Evolutionary conservation across 331 rosid genomes (phyloP).

Genomic region (Prunus yedoensis): DNA sequence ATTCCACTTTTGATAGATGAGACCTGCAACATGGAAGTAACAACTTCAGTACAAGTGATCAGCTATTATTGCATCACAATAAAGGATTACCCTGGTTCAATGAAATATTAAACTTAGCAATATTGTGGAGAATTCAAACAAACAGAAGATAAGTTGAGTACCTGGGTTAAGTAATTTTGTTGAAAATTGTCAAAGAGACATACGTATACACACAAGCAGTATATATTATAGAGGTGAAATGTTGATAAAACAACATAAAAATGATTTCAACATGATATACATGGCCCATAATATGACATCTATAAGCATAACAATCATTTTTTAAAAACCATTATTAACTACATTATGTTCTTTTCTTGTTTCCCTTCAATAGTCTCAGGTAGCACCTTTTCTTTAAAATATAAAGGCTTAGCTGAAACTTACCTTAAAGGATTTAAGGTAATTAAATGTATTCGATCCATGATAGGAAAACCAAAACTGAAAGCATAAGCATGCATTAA

Average conservation of each 20-base stretch:
- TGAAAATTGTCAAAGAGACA: background rate
- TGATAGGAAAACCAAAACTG: background rate
- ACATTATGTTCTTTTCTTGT: background rate
- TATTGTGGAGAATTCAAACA: background rate
- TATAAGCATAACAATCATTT: background rate
- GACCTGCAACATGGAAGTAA: constrained; percentile 49
- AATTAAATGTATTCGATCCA: background rate
- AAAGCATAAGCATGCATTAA: background rate
- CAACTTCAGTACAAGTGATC: constrained; percentile 15
- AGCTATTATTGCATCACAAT: background rate
- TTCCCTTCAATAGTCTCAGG: background rate
- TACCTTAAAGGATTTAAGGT: background rate
- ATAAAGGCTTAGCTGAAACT: background rate
- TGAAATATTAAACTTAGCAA: background rate
- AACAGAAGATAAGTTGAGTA: background rate
- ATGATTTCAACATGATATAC: background rate
- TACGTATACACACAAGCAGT: background rate
- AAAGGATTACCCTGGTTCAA: background rate
- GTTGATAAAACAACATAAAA: background rate
- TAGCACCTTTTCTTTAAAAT: background rate
- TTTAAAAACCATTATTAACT: background rate
- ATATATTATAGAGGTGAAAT: too few relatives aligned
- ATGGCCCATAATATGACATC: background rate
- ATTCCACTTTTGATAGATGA: constrained; percentile 72
- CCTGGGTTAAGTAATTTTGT: background rate